phyloP scores from a whole-genome alignment of 140 eudicot species.

The Ambrosia hybrid region DNA sequence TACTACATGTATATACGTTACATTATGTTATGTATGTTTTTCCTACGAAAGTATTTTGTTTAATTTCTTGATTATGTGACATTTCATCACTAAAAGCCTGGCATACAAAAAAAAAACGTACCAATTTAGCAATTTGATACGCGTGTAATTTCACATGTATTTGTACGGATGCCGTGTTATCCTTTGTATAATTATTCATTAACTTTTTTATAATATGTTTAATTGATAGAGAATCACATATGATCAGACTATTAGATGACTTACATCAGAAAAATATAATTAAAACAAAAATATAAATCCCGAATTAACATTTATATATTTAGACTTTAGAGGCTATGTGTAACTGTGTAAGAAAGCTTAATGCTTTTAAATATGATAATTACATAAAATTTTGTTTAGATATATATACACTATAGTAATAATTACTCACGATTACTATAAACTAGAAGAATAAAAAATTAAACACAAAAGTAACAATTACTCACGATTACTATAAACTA shows the following conservation, averaged over 20 bases:
- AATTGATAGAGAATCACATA: background rate
- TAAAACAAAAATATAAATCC: background rate
- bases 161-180: background rate
- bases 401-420: background rate
- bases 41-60: background rate
- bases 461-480: background rate
- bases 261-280: background rate
- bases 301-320: background rate
- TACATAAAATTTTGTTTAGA: background rate
- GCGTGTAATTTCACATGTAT: constrained; percentile 5
- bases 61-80: background rate
- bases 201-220: background rate
- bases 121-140: background rate
- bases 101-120: background rate
- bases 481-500: background rate
- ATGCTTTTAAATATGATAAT: background rate
- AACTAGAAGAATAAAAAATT: background rate
- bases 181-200: background rate
- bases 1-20: background rate
- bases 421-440: background rate
- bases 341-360: background rate
- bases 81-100: background rate
- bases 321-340: background rate
- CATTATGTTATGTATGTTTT: background rate
- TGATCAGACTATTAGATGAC: background rate